Evolutionary conservation across 1,139 yeast genomes (phyloP).

Genomic region (Hemisphaericaspora subhashii): DNA sequence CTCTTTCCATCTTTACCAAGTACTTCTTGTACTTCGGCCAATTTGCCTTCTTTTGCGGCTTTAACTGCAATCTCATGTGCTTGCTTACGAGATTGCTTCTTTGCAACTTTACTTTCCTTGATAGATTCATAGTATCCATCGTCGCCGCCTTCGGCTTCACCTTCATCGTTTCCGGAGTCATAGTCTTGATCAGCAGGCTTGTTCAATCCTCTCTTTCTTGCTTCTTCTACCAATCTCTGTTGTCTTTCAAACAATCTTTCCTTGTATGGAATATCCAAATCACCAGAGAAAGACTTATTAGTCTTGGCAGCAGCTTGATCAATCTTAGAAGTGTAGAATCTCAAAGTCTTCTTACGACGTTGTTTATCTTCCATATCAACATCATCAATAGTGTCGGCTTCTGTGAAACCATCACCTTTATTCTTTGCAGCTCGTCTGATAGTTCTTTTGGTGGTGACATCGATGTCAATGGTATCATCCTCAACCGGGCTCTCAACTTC

Average conservation of each 20-base stretch:
- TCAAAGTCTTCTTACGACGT: slow-evolving; percentile 76
- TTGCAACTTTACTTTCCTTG: slow-evolving; percentile 45
- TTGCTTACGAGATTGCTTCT: slow-evolving; percentile 53
- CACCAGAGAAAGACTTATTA: slow-evolving; percentile 67
- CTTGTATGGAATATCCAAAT: slow-evolving; percentile 87
- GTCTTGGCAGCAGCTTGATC: slow-evolving; percentile 71
- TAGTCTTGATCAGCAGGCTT: slow-evolving; percentile 53
- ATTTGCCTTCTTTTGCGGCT: slow-evolving; percentile 85
- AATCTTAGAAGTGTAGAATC: slow-evolving; percentile 96
- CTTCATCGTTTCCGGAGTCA: slow-evolving; percentile 43
- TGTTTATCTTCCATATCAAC: slow-evolving; percentile 86
- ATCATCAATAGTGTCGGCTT: slow-evolving; percentile 61
- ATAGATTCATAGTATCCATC: slow-evolving; percentile 53
- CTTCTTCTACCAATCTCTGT: slow-evolving; percentile 83
- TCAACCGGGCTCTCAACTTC: slow-evolving; percentile 17
- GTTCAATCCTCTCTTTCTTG: slow-evolving; percentile 75
- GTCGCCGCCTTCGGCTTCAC: slow-evolving; percentile 36
- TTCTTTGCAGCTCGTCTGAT: slow-evolving; percentile 33
- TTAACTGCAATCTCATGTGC: slow-evolving; percentile 72
- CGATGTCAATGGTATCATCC: slow-evolving; percentile 37
- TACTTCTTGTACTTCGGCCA: slow-evolving; percentile 67
- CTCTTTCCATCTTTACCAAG: slow-evolving; percentile 84
- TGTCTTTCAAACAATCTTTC: slow-evolving; percentile 89
- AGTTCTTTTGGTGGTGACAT: slow-evolving; percentile 48
- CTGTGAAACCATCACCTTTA: slow-evolving; percentile 55